These are phyloP conservation scores for Arthrobotrys conoides DNA, from an alignment of 2,329 filamentous ascomycete species.

Conservation along the genomic window DNA sequence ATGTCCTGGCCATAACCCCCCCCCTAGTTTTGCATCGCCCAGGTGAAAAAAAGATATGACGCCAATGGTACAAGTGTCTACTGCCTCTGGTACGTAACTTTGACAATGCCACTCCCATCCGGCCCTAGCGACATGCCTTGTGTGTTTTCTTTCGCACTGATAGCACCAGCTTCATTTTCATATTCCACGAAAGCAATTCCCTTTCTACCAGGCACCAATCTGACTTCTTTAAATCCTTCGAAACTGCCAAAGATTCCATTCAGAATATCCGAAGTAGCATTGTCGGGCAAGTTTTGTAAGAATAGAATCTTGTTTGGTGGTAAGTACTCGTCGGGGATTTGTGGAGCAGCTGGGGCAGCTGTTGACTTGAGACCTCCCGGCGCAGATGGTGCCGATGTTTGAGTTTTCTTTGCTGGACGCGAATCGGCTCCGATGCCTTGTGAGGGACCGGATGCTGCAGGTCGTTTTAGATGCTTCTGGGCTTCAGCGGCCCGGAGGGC, in stretches of 20 bases:
- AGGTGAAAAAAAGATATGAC: not conserved
- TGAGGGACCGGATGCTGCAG: conserved; percentile 64
- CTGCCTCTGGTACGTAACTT: conserved; percentile 96
- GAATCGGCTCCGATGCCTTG: conserved; percentile 64
- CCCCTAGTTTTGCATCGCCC: not conserved
- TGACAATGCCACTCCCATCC: conserved; percentile 81
- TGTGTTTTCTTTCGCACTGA: conserved; percentile 92
- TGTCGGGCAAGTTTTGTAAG: conserved; percentile 90
- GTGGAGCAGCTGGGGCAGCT: conserved; percentile 75
- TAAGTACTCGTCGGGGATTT: conserved; percentile 96
- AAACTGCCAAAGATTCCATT: conserved; percentile 87
- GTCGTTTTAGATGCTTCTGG: conserved; percentile 81
- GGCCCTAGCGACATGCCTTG: conserved; percentile 82
- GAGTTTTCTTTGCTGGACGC: conserved; percentile 69
- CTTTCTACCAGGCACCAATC: conserved; percentile 85
- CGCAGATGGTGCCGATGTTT: conserved; percentile 70
- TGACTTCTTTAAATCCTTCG: conserved; percentile 93
- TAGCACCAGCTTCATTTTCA: conserved; percentile 88
- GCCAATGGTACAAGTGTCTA: conserved; percentile 67
- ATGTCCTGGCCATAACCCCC: not conserved
- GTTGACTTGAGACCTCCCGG: conserved; percentile 84
- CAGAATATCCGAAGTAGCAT: conserved; percentile 84
- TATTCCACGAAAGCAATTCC: conserved; percentile 98
- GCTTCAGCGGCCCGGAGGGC: conserved; percentile 84
- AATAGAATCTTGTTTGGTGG: conserved; percentile 98